Evolutionary conservation across 331 rosid genomes (phyloP), one percentile per base, ranked within the genome.

Genomic region (Malus hybrid): DNA sequence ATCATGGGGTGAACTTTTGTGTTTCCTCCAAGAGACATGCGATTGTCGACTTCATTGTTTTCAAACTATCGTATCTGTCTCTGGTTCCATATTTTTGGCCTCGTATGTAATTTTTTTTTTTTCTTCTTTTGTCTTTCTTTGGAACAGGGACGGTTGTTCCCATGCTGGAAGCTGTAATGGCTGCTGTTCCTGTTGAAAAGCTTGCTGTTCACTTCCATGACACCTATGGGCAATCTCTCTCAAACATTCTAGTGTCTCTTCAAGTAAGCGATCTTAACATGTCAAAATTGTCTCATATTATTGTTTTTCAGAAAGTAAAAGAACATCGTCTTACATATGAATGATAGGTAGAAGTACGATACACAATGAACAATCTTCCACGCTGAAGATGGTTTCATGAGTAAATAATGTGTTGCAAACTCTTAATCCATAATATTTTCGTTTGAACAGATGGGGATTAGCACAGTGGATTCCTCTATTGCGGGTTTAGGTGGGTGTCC

Each of bases 171-270:
- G 93, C 94, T 67, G 98, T 87, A 33, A 87, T 90, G 91, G 91
- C 89, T 54, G 88, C 85, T 65, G 93, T 90, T 70, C 98, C 98
- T 14, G 54, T 65, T 11, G 95, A 90, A 56, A 91, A 83, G 80
- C 90, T 93, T 80, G 98, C 98, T 50, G 98, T 93, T 74, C 98
- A 93, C 85, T 93, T 90, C 89, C 98, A 93, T 72, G 98, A 93
- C 88, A 93, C 98, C 55, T 93, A 93, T 6, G 98, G 96, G 27
- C 98, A 93, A 79, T 86, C 96, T 69, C 98, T 93, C 83, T 80
- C 96, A 44, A 93, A 93, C 75, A 93, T 90, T 81, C 84, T 93
- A 15, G 80, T 88, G 16, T 90, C 98, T 80, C 91, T 93, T 73
- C 98, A 93, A 80, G 98, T 90, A 87, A 85, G 89, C 74, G 39